Conservation (phyloP, 1,284 basidiomycete species). For the Trametes sp. region DNA sequence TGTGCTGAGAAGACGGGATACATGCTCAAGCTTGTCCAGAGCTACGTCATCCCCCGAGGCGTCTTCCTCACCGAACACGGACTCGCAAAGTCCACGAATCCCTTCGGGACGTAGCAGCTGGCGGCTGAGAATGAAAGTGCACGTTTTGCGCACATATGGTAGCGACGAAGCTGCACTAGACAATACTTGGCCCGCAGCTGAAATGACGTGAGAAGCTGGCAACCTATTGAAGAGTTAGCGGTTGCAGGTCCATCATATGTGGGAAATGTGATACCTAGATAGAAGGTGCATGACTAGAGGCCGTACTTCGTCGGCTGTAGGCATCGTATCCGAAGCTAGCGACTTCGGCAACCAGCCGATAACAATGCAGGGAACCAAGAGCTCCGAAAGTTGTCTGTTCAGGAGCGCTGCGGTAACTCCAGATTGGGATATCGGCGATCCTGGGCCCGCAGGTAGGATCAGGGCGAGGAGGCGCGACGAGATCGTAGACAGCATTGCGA, state of each 20-base stretch:
- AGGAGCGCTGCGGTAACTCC: conserved; percentile 67
- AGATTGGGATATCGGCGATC: conserved; percentile 57
- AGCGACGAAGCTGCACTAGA: conserved; percentile 52
- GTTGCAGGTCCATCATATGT: no score
- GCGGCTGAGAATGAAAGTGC: conserved; percentile 65
- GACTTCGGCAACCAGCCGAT: conserved; percentile 76
- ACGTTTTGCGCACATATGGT: conserved; percentile 62
- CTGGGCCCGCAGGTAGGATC: conserved; percentile 59
- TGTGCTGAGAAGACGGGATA: conserved; percentile 62
- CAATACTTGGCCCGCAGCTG: conserved; percentile 65
- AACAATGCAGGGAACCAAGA: conserved; percentile 64
- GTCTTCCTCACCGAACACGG: conserved; percentile 71
- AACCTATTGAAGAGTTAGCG: conserved; percentile 50
- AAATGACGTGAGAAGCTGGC: conserved; percentile 68
- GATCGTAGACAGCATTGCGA: conserved; percentile 50
- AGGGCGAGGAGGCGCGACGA: conserved; percentile 53
- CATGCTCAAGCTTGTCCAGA: conserved; percentile 72
- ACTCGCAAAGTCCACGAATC: conserved; percentile 68
- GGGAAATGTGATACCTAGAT: conserved; percentile 38
- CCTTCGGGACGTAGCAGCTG: conserved; percentile 75
- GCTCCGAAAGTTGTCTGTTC: conserved; percentile 61
- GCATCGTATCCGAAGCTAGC: conserved; percentile 50
- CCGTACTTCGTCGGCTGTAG: conserved; percentile 46
- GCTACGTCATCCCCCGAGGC: conserved; percentile 55
- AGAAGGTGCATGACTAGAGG: conserved; percentile 63